Evolutionary conservation across 495 filamentous ascomycete genomes (phyloP).

Genomic region (Trypethelium eluteriae): DNA sequence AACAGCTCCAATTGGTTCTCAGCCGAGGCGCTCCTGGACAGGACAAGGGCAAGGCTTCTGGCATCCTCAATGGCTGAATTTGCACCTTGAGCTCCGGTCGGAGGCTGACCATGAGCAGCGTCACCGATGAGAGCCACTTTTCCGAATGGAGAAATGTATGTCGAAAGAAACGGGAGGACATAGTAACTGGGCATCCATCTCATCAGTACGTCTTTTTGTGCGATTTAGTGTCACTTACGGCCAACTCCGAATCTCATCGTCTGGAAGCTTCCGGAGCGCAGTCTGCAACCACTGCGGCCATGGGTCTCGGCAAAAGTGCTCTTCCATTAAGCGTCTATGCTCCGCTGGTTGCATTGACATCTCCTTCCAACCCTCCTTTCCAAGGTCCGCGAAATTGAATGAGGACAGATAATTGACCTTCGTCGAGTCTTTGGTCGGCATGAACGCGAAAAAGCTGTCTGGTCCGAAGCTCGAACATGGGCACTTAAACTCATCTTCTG

Average conservation of each 20-base stretch:
- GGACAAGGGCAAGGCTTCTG: background rate
- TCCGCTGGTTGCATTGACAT: background rate
- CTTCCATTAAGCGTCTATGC: background rate
- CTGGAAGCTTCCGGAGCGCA: background rate
- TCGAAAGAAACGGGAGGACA: background rate
- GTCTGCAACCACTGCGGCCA: background rate
- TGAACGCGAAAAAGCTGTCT: background rate
- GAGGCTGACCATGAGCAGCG: background rate
- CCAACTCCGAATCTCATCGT: background rate
- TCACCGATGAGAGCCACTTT: background rate
- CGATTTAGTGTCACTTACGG: background rate
- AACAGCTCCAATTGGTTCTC: background rate
- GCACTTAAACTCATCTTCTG: background rate
- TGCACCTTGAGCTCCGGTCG: background rate
- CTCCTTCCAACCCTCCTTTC: background rate
- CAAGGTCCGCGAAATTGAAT: background rate
- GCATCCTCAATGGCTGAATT: background rate
- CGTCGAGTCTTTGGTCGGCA: background rate
- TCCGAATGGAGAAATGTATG: background rate
- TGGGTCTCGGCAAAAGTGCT: background rate
- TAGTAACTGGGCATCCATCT: background rate
- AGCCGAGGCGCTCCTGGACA: background rate
- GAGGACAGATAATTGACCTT: background rate
- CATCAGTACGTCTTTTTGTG: no score
- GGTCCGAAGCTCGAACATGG: background rate